Percentiles rank a stretch among this genome's conserved stretches.
These are phyloP conservation scores for Phialocephala sp. DNA, from an alignment of 2,329 filamentous ascomycete genomes.

Conservation along the genomic window DNA sequence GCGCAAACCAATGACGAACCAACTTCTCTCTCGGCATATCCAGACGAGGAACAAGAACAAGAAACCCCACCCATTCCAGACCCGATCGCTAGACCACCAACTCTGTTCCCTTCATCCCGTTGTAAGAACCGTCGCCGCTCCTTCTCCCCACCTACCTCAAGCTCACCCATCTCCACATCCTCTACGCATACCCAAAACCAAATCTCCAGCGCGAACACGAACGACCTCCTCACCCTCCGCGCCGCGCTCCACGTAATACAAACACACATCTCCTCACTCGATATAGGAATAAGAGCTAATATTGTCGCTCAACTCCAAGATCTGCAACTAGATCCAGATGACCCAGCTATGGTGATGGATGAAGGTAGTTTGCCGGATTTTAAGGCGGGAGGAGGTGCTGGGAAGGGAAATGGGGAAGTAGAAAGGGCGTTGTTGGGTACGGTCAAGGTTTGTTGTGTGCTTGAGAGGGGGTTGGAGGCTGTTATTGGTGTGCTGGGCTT, in stretches of 20 bases:
- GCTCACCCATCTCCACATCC: neutral
- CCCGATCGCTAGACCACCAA: neutral
- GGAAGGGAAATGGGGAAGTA: neutral
- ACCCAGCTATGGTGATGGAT: neutral
- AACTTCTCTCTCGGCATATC: neutral
- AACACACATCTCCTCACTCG: conserved; percentile 1
- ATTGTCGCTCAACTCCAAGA: neutral
- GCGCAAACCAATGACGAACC: too few species aligned
- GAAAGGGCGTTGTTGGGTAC: neutral
- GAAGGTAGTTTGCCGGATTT: neutral
- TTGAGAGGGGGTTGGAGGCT: conserved; percentile 12
- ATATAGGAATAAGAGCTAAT: conserved; percentile 1
- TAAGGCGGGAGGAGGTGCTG: neutral
- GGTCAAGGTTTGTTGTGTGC: conserved; percentile 9
- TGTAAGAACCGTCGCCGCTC: neutral
- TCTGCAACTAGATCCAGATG: neutral
- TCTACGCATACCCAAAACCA: neutral
- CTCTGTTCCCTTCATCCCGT: neutral
- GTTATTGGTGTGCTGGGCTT: conserved; percentile 1
- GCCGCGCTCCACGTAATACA: neutral
- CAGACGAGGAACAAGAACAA: too few species aligned
- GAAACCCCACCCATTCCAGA: neutral
- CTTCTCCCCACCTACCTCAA: neutral
- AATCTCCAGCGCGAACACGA: neutral
- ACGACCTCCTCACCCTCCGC: neutral